Evolutionary conservation across 2,329 filamentous ascomycete species (phyloP).

Genomic region (Rugonectria rugulosa): DNA sequence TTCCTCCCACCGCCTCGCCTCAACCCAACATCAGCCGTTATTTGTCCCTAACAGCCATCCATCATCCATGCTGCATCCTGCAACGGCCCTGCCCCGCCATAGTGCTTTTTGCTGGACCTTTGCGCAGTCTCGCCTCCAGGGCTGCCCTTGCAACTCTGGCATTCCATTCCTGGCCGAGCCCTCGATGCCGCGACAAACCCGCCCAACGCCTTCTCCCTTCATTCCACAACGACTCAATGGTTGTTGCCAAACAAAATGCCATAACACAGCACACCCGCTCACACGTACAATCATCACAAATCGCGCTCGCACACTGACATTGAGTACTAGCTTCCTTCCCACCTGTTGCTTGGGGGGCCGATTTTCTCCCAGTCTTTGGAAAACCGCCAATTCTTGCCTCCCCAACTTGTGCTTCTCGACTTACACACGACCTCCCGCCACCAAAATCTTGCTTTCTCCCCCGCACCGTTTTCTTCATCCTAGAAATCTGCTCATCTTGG

Average conservation of each 20-base stretch:
- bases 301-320: conserved; percentile 31
- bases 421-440: neutral
- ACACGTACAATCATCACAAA: conserved; percentile 7
- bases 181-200: conserved; percentile 24
- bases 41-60: conserved; percentile 5
- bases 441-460: neutral
- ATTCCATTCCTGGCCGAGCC: conserved; percentile 37
- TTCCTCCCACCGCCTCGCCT: no score
- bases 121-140: conserved; percentile 7
- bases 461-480: neutral
- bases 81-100: conserved; percentile 20
- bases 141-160: conserved; percentile 28
- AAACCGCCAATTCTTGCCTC: neutral
- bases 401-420: conserved; percentile 2
- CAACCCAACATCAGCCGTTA: conserved; percentile 1
- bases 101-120: conserved; percentile 13
- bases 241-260: conserved; percentile 31
- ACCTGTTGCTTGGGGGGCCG: conserved; percentile 22
- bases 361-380: conserved; percentile 1
- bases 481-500: conserved; percentile 28
- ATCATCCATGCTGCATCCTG: no score
- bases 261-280: no score
- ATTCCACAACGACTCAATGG: conserved; percentile 32
- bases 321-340: conserved; percentile 28
- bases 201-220: conserved; percentile 35